Base-by-base conservation (phyloP, 1,139 yeast species). In the Geotrichum candidum region DNA sequence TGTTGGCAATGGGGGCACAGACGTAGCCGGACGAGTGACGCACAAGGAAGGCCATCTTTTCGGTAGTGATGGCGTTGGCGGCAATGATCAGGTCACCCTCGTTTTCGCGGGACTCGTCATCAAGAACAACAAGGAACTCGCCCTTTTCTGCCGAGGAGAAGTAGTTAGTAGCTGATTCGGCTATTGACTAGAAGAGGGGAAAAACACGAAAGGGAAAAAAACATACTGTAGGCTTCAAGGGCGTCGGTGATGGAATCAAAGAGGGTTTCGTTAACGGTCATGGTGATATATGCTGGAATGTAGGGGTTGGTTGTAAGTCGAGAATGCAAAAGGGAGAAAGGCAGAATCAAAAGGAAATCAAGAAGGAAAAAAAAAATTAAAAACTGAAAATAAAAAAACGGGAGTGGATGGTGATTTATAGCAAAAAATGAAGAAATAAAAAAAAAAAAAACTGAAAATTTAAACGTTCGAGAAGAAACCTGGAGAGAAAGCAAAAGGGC, bases 1-100 rank as follows among this genome's bases (percentile, higher is more conserved):
- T 85, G 56, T 84, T 84, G 45, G 91, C 80, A 70, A 94, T 77
- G 23, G 99, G 99, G 7, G 85, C 96, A 77, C 99, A 95, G 7
- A 95, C 92, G 73, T 88, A 92, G 11, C 99, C 99, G 0, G 96
- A 87, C 9, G 81, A 76, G 66, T 94, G 84, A 68, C 95, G 86
- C 51, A 95, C 96, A 67, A 95, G 78, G 70, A 94, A 95, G 1
- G 99, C 98, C 97, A 95, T 91, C 69, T 91, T 86, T 70, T 87
- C 87, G 59, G 89, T 85, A 52, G 96, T 89, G 68, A 86, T 80
- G 62, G 80, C 80, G 68, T 88, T 86, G 38, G 97, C 99, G 27
- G 99, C 96, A 62, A 90, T 86, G 69, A 95, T 91, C 72, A 95
- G 81, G 74, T 95, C 99, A 58, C 99, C 99, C 78, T 95, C 99